These are phyloP conservation scores for Pelargonium australe DNA, from an alignment of 441 rosid genomes.

Conservation along the genomic window DNA sequence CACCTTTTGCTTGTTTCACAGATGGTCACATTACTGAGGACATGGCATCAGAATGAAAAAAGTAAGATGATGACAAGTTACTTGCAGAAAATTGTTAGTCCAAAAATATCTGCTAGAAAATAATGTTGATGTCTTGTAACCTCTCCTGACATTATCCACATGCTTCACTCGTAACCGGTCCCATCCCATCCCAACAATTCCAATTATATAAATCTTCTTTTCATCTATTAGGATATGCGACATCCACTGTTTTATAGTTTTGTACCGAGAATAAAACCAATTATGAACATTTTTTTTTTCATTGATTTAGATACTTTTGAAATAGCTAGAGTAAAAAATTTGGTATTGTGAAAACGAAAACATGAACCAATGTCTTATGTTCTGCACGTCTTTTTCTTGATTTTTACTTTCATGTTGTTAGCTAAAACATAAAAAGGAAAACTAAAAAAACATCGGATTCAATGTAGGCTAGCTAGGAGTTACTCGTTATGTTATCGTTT, in stretches of 20 bases:
- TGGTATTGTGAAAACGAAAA: background rate
- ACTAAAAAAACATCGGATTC: too few species aligned
- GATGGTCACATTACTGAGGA: conserved; percentile 13
- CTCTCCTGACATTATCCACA: conserved; percentile 32
- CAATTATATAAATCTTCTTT: conserved; percentile 7
- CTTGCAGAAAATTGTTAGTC: background rate
- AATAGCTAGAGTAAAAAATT: background rate
- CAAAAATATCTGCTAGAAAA: conserved; percentile 14
- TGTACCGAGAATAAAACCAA: background rate
- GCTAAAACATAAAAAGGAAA: too few species aligned
- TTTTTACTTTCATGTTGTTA: too few species aligned
- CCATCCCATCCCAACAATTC: conserved; percentile 16
- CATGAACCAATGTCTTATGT: too few species aligned
- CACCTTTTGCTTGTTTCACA: conserved; percentile 6
- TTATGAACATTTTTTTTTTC: background rate
- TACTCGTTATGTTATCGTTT: conserved; percentile 18
- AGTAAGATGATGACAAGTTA: conserved; percentile 19
- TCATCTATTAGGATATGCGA: conserved; percentile 16
- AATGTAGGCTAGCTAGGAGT: background rate
- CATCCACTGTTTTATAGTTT: conserved; percentile 12
- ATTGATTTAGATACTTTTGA: background rate
- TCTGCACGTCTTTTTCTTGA: too few species aligned
- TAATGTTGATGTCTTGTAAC: conserved; percentile 19
- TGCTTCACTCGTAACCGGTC: conserved; percentile 28
- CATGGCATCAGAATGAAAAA: conserved; percentile 20